phyloP scores from a whole-genome alignment of 495 filamentous ascomycete species.

The Xylaria castorea region DNA sequence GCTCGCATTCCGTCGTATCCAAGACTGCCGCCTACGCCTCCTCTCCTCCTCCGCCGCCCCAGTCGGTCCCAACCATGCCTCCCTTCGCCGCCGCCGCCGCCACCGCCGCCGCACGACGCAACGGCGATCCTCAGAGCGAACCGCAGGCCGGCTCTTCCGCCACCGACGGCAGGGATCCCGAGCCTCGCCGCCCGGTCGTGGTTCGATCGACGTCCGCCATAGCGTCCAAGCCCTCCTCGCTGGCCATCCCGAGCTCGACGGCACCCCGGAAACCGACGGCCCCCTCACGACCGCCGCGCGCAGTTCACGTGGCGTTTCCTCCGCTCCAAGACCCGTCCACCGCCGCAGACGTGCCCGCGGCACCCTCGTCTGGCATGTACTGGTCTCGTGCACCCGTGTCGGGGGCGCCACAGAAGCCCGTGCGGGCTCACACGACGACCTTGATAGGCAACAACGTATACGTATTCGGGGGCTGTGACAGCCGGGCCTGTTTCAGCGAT shows the following conservation, averaged over 20 bases:
- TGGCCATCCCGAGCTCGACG: conserved; percentile 31
- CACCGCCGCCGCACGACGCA: conserved; percentile 31
- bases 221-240: conserved; percentile 46
- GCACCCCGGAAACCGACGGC: conserved; percentile 38
- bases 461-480: conserved; percentile 71
- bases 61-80: conserved; percentile 33
- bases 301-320: conserved; percentile 55
- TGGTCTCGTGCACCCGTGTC: conserved; percentile 67
- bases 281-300: conserved; percentile 40
- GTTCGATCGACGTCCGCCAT: conserved; percentile 62
- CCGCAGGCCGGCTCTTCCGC: conserved; percentile 53
- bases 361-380: conserved; percentile 73
- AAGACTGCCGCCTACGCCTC: conserved; percentile 40
- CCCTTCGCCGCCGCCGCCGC: conserved; percentile 37
- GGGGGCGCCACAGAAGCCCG: conserved; percentile 60
- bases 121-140: conserved; percentile 36
- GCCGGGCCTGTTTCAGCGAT: conserved; percentile 68
- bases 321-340: conserved; percentile 62
- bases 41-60: conserved; percentile 38
- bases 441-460: conserved; percentile 67
- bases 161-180: conserved; percentile 40
- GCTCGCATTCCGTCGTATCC: conserved; percentile 54
- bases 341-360: conserved; percentile 62
- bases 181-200: conserved; percentile 42
- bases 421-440: conserved; percentile 69